Evolutionary conservation across 257 asterid species (phyloP).

Genomic region (Nicotiana undulata): DNA sequence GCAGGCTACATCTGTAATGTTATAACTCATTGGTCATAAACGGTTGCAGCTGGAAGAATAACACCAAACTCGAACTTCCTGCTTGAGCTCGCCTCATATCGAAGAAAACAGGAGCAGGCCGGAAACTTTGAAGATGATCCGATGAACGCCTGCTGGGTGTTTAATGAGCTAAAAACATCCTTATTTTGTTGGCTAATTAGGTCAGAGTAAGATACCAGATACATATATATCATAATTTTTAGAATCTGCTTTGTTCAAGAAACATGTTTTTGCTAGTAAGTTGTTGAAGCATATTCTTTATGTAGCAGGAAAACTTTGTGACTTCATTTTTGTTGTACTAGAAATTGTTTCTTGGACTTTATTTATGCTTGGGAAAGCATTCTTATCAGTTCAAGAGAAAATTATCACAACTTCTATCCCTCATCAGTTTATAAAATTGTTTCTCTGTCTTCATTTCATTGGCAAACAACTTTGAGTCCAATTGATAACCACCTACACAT

Average conservation of each 20-base stretch:
- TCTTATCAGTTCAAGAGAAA: not conserved
- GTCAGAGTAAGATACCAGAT: not conserved
- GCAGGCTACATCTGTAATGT: not conserved
- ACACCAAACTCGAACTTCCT: slow-evolving; percentile 61
- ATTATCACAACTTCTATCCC: not conserved
- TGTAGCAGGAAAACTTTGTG: slow-evolving; percentile 3
- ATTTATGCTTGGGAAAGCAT: not conserved
- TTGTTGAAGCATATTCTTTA: not conserved
- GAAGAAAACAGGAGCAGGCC: not conserved
- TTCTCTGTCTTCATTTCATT: not conserved
- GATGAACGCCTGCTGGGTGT: not conserved
- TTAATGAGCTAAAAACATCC: not conserved
- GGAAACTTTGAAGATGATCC: not conserved
- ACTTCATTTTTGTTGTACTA: slow-evolving; percentile 4
- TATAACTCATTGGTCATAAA: not conserved
- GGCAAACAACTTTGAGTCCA: not conserved
- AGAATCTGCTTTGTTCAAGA: not conserved
- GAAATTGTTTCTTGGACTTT: not conserved
- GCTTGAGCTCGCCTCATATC: slow-evolving; percentile 33
- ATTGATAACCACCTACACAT: no score
- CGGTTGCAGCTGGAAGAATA: slow-evolving; percentile 66
- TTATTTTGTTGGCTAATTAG: not conserved
- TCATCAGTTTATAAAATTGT: not conserved
- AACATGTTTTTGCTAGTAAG: not conserved
- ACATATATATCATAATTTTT: not conserved